These are phyloP conservation scores for Selaginella moellendorffii DNA, from an alignment of 75 land plant genomes.

Conservation along the genomic window DNA sequence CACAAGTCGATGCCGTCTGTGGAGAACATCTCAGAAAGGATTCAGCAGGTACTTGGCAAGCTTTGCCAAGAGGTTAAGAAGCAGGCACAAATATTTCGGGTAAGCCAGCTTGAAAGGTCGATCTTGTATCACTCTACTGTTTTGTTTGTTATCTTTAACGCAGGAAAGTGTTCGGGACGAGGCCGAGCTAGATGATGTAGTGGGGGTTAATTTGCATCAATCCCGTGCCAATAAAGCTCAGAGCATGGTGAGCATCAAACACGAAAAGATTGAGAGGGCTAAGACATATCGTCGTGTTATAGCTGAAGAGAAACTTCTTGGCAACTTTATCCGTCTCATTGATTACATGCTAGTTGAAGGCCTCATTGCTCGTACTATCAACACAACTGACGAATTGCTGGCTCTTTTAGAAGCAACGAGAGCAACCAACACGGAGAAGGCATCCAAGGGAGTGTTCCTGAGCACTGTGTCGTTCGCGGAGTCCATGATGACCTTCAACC, in stretches of 20 bases:
- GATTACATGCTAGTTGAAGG: slow-evolving; percentile 32
- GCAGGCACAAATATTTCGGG: slow-evolving; percentile 31
- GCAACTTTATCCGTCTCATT: slow-evolving; percentile 22
- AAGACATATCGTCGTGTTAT: slow-evolving; percentile 31
- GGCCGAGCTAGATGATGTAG: slow-evolving; percentile 21
- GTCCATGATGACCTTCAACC: slow-evolving; percentile 14
- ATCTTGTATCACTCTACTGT: no score
- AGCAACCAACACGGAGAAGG: not conserved
- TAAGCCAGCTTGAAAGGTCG: slow-evolving; percentile 7
- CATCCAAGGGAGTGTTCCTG: slow-evolving; percentile 25
- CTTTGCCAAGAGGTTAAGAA: slow-evolving; percentile 23
- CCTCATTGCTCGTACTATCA: slow-evolving; percentile 14
- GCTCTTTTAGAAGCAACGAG: slow-evolving; percentile 19
- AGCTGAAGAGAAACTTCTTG: slow-evolving; percentile 32
- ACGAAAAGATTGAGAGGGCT: slow-evolving; percentile 32
- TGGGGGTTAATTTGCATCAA: slow-evolving; percentile 28
- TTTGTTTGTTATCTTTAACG: not conserved
- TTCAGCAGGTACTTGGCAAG: slow-evolving; percentile 17
- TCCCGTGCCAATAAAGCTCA: slow-evolving; percentile 21
- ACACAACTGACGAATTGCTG: slow-evolving; percentile 17
- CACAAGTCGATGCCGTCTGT: slow-evolving; percentile 16
- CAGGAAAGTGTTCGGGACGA: slow-evolving; percentile 36
- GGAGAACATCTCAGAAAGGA: slow-evolving; percentile 17
- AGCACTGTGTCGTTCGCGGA: slow-evolving; percentile 22
- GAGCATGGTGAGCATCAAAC: slow-evolving; percentile 33